Evolutionary conservation across 2,329 filamentous ascomycete genomes (phyloP), one percentile per base, ranked within the genome.

Genomic region (Ceratocystis variospora): DNA sequence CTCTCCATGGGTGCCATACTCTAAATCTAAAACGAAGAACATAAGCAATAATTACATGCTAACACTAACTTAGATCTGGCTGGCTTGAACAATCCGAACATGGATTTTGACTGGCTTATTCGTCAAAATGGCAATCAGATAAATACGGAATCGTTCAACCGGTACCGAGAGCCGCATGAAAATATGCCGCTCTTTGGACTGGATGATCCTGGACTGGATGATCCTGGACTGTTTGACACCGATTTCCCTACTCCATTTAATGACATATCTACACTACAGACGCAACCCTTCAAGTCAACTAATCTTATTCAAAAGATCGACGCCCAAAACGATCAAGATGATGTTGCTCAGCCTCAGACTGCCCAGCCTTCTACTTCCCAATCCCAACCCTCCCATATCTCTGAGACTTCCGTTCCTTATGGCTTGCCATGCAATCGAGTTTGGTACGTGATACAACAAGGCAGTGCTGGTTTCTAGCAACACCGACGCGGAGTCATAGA

Each of bases 161-260:
- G 91, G 71, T 97, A 96, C 76, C 87, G 94, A 64, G 94, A 99
- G 72, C 86, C 90, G 0, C 90, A 96, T 72, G 88, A 90, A 67
- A 93, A 87, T 66, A 81, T 96, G 15, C 77, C 96, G 19, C 79
- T 80, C 70, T 86, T 78, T 72, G 61, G 61, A 15, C 19, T 50
- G 28, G 59, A 61, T 44, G 66, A 65, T 28, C 22, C 61, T n/a
- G 50, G 59, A 7, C 41, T 66, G 8, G 89, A 95, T 70, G 89
- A 90, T 65, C 85, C 85, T 75, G 22, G 22, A 22, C 22, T 22
- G 22, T 83, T 83, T 70, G 92, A 96, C 71, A 78, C 85, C 22
- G 92, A 96, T 71, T 89, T 96, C 72, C 82, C 84, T 50, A 91
- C 87, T 37, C 90, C 92, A 0, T 93, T 89, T 75, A 92, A 94